Evolutionary conservation across 1,139 yeast species (phyloP), one percentile per base, ranked within the genome.

Genomic region (Hyphopichia fennica): DNA sequence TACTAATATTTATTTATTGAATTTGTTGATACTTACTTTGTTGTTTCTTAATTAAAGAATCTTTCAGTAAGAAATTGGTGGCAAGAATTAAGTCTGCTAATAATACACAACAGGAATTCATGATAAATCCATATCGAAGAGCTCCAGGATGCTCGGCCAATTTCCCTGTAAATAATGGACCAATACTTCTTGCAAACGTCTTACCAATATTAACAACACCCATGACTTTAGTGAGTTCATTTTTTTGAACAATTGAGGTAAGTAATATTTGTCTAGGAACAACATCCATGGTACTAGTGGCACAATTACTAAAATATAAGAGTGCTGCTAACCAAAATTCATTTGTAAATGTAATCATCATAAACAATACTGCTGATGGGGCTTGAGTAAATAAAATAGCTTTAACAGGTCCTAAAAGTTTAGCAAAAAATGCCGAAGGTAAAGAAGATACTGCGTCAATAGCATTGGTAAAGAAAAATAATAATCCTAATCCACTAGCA

Each of bases 181-280:
- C 96, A 17, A 87, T 58, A 39, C 95, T 82, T 45, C 96, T 72
- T 0, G 96, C 95, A 50, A 87, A 72, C 1, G 96, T 90, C 60
- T 89, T 89, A 20, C 87, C 90, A 31, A 89, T 83, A 55, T 89
- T 89, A 4, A 89, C 96, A 3, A 86, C 70, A 1, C 96, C 96
- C 83, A 90, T 77, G 2, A 86, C 93, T 52, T 75, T 78, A 4
- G 95, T 82, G 37, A 90, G 66, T 44, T 87, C 95, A 11, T 70
- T 63, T 10, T 77, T 72, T 14, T 75, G 75, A 41, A 90, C 81
- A 16, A 88, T 69, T 2, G 87, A 77, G 0, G 95, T 81, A 32
- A 89, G 63, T 35, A 90, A 68, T 4, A 89, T 80, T 60, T 89
- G 96, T 41, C 97, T 75, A 7, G 96, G 96, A 2, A 89, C 95